phyloP scores from a whole-genome alignment of 2,329 filamentous ascomycete genomes.

The Trichoderma koningii region DNA sequence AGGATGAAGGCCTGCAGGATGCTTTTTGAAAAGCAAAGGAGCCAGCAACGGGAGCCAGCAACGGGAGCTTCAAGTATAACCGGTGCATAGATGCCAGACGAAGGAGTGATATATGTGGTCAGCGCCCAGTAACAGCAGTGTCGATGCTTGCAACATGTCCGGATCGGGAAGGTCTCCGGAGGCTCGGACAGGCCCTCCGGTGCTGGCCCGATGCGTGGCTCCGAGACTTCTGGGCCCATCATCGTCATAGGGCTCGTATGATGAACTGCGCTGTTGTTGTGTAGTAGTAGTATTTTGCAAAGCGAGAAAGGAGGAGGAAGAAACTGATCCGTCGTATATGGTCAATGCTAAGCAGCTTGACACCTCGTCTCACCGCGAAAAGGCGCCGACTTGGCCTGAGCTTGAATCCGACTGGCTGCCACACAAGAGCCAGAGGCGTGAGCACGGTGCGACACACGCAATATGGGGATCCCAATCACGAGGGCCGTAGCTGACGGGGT shows the following conservation, averaged over 20 bases:
- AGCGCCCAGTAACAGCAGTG: too few relatives aligned
- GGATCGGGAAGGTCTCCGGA: slow-evolving; percentile 23
- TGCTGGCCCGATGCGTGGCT: slow-evolving; percentile 14
- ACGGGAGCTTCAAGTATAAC: not conserved
- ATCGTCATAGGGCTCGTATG: not conserved
- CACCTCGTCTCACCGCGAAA: slow-evolving; percentile 12
- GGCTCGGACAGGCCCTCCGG: slow-evolving; percentile 12
- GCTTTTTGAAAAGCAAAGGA: not conserved
- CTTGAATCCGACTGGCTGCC: slow-evolving; percentile 14
- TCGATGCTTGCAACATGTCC: not conserved
- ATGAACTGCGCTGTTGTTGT: not conserved
- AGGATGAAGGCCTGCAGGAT: not conserved
- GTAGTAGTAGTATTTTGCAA: not conserved
- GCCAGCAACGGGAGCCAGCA: not conserved
- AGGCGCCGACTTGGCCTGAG: slow-evolving; percentile 3
- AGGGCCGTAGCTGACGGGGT: slow-evolving; percentile 19
- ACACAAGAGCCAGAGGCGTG: slow-evolving; percentile 19
- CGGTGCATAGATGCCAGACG: not conserved
- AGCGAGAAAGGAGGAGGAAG: not conserved
- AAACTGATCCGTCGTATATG: slow-evolving; percentile 8
- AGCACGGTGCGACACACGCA: slow-evolving; percentile 26
- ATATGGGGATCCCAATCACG: slow-evolving; percentile 26
- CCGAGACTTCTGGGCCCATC: not conserved
- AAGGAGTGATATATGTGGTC: not conserved
- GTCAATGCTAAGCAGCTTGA: not conserved